phyloP scores from a whole-genome alignment of 306 rosid genomes.

The Pterocarpus macrocarpus region DNA sequence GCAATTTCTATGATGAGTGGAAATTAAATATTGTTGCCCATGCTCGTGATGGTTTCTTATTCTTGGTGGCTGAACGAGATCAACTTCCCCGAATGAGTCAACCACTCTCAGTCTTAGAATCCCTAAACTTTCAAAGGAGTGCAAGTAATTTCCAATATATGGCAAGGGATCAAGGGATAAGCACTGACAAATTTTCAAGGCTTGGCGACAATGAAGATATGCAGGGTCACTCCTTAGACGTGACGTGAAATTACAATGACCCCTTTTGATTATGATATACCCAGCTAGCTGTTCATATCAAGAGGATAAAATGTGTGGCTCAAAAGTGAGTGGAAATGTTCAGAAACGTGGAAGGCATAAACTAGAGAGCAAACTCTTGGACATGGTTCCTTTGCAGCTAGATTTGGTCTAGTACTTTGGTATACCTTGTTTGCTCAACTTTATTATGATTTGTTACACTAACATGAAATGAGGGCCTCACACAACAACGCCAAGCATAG shows the following conservation, averaged over 20 bases:
- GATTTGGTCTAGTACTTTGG: slow-evolving; percentile 6
- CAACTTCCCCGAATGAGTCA: neutral
- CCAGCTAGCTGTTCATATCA: neutral
- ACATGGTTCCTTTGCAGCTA: slow-evolving; percentile 33
- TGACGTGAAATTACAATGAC: slow-evolving; percentile 49
- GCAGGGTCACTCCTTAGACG: slow-evolving; percentile 18
- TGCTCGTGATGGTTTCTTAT: neutral
- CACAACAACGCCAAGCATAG: neutral
- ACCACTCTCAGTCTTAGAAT: neutral
- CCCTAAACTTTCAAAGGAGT: neutral
- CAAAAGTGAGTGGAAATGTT: slow-evolving; percentile 12
- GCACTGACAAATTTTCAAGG: slow-evolving; percentile 28
- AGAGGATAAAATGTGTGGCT: slow-evolving; percentile 47
- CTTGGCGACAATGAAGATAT: slow-evolving; percentile 29
- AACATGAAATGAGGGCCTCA: slow-evolving; percentile 31
- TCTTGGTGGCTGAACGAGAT: neutral
- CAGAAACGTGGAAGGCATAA: slow-evolving; percentile 44
- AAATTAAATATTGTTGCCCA: no score
- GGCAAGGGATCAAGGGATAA: slow-evolving; percentile 13
- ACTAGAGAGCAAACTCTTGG: slow-evolving; percentile 3
- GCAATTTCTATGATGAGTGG: no score
- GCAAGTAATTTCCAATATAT: slow-evolving; percentile 8
- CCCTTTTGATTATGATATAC: slow-evolving; percentile 35
- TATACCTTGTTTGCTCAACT: neutral
- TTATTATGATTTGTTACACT: neutral